Percentiles rank a stretch among this genome's conserved stretches.
phyloP scores from a whole-genome alignment of 2,329 filamentous ascomycete species.

The Massarina eburnea region DNA sequence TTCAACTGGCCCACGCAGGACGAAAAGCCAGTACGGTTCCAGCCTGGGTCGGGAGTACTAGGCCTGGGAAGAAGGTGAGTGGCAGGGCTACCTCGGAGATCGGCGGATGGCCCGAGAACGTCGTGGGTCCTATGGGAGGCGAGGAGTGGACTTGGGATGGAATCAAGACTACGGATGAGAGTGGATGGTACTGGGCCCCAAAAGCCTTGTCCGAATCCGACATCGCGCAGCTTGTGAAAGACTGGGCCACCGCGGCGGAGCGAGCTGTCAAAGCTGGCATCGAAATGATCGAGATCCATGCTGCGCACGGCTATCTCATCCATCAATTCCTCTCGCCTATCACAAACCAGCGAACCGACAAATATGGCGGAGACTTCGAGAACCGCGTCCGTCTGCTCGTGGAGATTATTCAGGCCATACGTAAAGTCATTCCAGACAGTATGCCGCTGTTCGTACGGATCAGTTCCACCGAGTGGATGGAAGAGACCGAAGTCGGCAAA shows the following conservation, averaged over 20 bases:
- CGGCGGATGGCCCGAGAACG: conserved; percentile 40
- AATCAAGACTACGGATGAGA: conserved; percentile 29
- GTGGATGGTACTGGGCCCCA: conserved; percentile 42
- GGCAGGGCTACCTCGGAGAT: conserved; percentile 28
- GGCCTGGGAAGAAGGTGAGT: conserved; percentile 28
- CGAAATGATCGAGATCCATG: conserved; percentile 48
- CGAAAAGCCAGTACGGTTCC: conserved; percentile 38
- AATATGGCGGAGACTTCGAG: conserved; percentile 47
- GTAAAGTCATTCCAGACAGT: conserved; percentile 31
- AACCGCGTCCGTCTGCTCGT: conserved; percentile 43
- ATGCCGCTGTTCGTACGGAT: conserved; percentile 43
- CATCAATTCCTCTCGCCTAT: conserved; percentile 45
- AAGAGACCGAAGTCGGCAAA: conserved; percentile 34
- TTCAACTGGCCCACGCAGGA: conserved; percentile 42
- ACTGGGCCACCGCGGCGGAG: conserved; percentile 43
- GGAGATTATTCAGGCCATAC: conserved; percentile 45
- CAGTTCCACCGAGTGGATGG: conserved; percentile 42
- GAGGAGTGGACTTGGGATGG: conserved; percentile 45
- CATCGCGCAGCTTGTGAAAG: conserved; percentile 41
- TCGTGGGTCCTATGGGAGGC: conserved; percentile 41
- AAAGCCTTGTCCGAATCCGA: conserved; percentile 41
- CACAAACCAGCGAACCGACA: conserved; percentile 46
- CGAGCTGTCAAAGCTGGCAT: conserved; percentile 41
- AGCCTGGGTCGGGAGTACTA: conserved; percentile 29
- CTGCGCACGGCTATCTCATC: conserved; percentile 47